A percentile compares a stretch with the other conserved stretches of the same genome.
phyloP scores from a whole-genome alignment of 768 basidiomycete species.

The Rubroboletus satanas region DNA sequence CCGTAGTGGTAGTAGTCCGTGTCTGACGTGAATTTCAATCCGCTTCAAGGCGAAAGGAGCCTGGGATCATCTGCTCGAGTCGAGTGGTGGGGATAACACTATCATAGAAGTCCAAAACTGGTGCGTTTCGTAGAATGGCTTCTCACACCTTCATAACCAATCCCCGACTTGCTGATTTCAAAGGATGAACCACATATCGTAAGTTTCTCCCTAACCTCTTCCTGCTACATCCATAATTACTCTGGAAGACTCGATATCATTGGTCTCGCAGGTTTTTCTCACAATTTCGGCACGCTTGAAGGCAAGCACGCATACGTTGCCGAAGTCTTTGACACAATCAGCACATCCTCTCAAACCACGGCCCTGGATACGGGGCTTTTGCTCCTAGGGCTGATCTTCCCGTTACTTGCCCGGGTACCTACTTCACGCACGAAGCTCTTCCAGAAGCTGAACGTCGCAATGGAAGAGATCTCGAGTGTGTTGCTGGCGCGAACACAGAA shows the following conservation, averaged over 20 bases:
- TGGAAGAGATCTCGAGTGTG: conserved; percentile 38
- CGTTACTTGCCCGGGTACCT: conserved; percentile 35
- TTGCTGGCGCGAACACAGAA: conserved; percentile 35
- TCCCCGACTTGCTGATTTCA: not conserved
- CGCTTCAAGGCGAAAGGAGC: not conserved
- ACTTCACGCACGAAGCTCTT: conserved; percentile 29
- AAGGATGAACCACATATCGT: not conserved
- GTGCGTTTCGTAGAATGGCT: not conserved
- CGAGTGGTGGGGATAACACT: conserved; percentile 6
- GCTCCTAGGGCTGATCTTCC: conserved; percentile 36
- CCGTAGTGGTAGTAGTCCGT: too few species aligned
- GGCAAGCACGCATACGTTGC: conserved; percentile 43
- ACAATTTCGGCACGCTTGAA: conserved; percentile 51
- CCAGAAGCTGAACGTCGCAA: conserved; percentile 30
- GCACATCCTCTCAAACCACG: conserved; percentile 14
- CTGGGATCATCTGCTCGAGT: conserved; percentile 28
- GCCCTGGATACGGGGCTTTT: conserved; percentile 28
- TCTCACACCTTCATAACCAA: not conserved
- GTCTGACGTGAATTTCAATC: not conserved
- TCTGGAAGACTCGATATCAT: not conserved
- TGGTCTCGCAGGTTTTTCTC: conserved; percentile 7
- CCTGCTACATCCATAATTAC: not conserved
- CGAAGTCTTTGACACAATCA: conserved; percentile 38
- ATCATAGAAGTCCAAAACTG: conserved; percentile 38
- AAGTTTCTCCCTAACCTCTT: not conserved